phyloP scores from a whole-genome alignment of 202 grass and related monocot species.

The Panicum virgatum region DNA sequence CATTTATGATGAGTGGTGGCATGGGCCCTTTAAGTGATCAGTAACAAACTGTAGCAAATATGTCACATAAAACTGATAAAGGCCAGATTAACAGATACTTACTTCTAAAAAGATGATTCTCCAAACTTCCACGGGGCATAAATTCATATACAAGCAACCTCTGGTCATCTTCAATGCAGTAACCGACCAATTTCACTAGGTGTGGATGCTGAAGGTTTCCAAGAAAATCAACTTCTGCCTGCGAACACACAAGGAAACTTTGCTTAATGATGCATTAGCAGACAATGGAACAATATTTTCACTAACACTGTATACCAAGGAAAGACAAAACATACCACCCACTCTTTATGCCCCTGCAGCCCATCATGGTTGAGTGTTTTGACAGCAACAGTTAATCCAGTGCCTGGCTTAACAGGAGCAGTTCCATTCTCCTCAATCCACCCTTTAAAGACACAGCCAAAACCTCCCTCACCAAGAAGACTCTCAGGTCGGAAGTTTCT shows the following conservation, averaged over 20 bases:
- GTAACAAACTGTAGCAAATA: slow-evolving; percentile 26
- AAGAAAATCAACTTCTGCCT: slow-evolving; percentile 94
- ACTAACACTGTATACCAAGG: background rate
- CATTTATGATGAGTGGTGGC: too few relatives aligned
- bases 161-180: slow-evolving; percentile 93
- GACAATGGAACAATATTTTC: background rate
- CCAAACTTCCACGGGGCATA: slow-evolving; percentile 88
- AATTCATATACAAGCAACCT: slow-evolving; percentile 85
- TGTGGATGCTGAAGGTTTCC: slow-evolving; percentile 85
- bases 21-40: too few relatives aligned
- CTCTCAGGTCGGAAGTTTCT: slow-evolving; percentile 97
- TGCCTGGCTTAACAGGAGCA: slow-evolving; percentile 92
- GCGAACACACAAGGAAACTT: slow-evolving; percentile 30
- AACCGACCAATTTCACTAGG: slow-evolving; percentile 86
- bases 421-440: slow-evolving; percentile 99
- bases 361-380: slow-evolving; percentile 99
- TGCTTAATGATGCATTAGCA: slow-evolving; percentile 35
- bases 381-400: slow-evolving; percentile 91
- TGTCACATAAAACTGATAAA: slow-evolving; percentile 24
- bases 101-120: slow-evolving; percentile 95
- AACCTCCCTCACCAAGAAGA: slow-evolving; percentile 96
- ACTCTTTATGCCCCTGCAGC: slow-evolving; percentile 97
- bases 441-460: slow-evolving; percentile 99
- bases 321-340: slow-evolving; percentile 72
- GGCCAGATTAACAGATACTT: slow-evolving; percentile 22